phyloP scores from a whole-genome alignment of 192 early-diverging fungal species.

The Geranomyces michiganensis region DNA sequence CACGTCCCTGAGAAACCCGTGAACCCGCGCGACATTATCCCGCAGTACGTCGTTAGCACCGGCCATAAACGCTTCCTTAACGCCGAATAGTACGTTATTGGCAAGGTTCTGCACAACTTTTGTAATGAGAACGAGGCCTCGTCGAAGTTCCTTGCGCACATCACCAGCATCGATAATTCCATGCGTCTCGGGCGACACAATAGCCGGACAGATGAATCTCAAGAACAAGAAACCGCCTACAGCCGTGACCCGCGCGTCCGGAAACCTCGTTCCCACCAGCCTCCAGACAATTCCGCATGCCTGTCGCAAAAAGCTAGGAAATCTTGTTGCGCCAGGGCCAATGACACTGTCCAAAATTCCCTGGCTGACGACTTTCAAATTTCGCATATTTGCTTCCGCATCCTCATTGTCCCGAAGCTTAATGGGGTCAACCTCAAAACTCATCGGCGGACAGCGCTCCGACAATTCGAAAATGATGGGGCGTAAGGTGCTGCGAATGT shows the following conservation, averaged over 20 bases:
- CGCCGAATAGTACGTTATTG: slow-evolving; percentile 92
- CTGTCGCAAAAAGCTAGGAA: slow-evolving; percentile 76
- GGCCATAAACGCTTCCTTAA: slow-evolving; percentile 93
- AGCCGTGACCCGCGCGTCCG: slow-evolving; percentile 79
- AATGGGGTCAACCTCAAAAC: slow-evolving; percentile 88
- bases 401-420: slow-evolving; percentile 70
- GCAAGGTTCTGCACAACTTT: slow-evolving; percentile 97
- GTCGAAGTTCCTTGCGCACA: slow-evolving; percentile 70
- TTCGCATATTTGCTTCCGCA: slow-evolving; percentile 71
- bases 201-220: slow-evolving; percentile 93
- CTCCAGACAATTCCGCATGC: slow-evolving; percentile 80
- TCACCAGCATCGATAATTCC: slow-evolving; percentile 67
- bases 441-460: slow-evolving; percentile 65
- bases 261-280: slow-evolving; percentile 80
- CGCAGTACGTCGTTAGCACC: slow-evolving; percentile 87
- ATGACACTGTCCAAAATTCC: slow-evolving; percentile 84
- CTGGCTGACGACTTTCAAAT: slow-evolving; percentile 76
- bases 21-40: slow-evolving; percentile 79
- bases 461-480: slow-evolving; percentile 76
- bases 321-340: slow-evolving; percentile 56
- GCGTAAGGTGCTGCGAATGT: slow-evolving; percentile 76
- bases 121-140: slow-evolving; percentile 86
- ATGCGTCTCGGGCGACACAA: slow-evolving; percentile 87
- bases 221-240: slow-evolving; percentile 96
- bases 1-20: slow-evolving; percentile 78